Base-by-base conservation (phyloP, 2,329 filamentous ascomycete species). In the Trichoderma cornu-damae region DNA sequence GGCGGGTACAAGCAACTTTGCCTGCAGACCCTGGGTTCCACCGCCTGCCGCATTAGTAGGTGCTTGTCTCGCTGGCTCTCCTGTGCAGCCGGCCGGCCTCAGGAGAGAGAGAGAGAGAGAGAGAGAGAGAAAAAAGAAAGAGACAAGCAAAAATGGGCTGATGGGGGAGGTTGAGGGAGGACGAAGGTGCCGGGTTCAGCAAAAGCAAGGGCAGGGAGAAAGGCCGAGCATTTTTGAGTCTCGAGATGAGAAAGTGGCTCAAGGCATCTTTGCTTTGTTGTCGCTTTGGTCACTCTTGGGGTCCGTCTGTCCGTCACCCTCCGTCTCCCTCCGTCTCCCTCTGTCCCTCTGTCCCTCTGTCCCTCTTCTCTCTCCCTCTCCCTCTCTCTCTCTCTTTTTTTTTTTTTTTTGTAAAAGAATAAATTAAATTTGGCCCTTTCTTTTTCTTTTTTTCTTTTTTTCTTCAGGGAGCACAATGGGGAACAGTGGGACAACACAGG, bases 401-500 rank as follows among this genome's bases (percentile, higher is more conserved):
- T n/a, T n/a, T n/a, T n/a, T n/a, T n/a, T n/a, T n/a, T n/a, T n/a
- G n/a, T n/a, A n/a, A n/a, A n/a, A n/a, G n/a, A n/a, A n/a, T n/a
- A n/a, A n/a, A n/a, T n/a, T n/a, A n/a, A n/a, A n/a, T n/a, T n/a
- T n/a, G n/a, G n/a, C n/a, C n/a, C n/a, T n/a, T n/a, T n/a, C n/a
- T n/a, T n/a, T n/a, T n/a, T n/a, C n/a, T n/a, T n/a, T n/a, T n/a
- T n/a, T n/a, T n/a, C n/a, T n/a, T n/a, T n/a, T n/a, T n/a, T n/a
- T n/a, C n/a, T n/a, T n/a, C n/a, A n/a, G n/a, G n/a, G n/a, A n/a
- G n/a, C n/a, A n/a, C n/a, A n/a, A n/a, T n/a, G 16, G 35, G 32
- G 20, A 37, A 34, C 55, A 46, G 28, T 18, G 28, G 46, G 22
- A 47, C 37, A 44, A 34, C 14, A 48, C 48, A 58, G 56, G 56